Conservation (phyloP, 805 yeast genomes). For the Helenozyma baotianmanensis region DNA sequence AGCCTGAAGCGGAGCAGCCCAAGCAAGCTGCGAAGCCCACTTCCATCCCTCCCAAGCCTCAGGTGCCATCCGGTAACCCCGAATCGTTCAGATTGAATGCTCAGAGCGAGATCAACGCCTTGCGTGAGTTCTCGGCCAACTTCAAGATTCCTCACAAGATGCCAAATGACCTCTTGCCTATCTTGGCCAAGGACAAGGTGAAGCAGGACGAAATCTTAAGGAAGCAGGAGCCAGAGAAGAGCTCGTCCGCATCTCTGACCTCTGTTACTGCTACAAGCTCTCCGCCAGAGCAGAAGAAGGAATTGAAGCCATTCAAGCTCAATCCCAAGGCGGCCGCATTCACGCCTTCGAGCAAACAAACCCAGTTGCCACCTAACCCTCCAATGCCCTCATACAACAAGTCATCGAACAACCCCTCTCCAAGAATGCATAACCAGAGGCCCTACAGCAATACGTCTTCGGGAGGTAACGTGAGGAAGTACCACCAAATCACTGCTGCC, state of each 20-base stretch:
- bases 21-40: constrained; percentile 12
- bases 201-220: constrained; percentile 59
- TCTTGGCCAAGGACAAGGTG: constrained; percentile 60
- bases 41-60: constrained; percentile 8
- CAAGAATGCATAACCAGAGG: constrained; percentile 29
- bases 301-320: constrained; percentile 54
- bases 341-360: constrained; percentile 42
- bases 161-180: constrained; percentile 67
- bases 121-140: constrained; percentile 74
- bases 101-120: constrained; percentile 62
- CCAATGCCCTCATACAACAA: constrained; percentile 20
- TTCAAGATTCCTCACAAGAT: constrained; percentile 62
- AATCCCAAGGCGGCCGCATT: constrained; percentile 67
- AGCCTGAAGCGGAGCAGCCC: not conserved
- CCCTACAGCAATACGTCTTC: constrained; percentile 23
- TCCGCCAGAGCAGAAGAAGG: constrained; percentile 7
- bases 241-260: constrained; percentile 5
- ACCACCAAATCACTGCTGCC: constrained; percentile 35
- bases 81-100: constrained; percentile 44
- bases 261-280: constrained; percentile 2
- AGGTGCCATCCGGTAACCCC: constrained; percentile 13
- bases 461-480: constrained; percentile 22
- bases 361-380: constrained; percentile 24
- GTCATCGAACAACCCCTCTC: constrained; percentile 29
- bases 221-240: constrained; percentile 22